These are phyloP conservation scores for Trichosporon ovoides DNA, from an alignment of 1,284 basidiomycete genomes.

Conservation along the genomic window DNA sequence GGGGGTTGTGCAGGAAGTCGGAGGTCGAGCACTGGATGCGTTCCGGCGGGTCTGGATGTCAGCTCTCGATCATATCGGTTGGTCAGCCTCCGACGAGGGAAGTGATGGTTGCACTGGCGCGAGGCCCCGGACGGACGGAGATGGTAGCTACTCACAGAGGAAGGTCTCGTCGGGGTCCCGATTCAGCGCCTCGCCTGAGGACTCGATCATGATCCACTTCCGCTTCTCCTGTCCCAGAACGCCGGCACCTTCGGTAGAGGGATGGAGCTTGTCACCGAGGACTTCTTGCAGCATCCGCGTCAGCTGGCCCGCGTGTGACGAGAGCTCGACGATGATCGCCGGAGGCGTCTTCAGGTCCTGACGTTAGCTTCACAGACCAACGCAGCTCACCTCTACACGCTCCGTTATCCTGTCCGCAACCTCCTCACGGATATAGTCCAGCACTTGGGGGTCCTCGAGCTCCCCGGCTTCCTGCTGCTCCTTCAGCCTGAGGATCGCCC, in stretches of 20 bases:
- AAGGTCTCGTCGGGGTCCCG: constrained; percentile 52
- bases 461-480: constrained; percentile 51
- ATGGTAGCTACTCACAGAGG: constrained; percentile 29
- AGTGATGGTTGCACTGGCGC: no score
- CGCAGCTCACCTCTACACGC: constrained; percentile 61
- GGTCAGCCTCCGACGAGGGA: no score
- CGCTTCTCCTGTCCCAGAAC: constrained; percentile 18
- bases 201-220: constrained; percentile 67
- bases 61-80: no score
- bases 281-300: constrained; percentile 72
- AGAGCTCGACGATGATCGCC: constrained; percentile 74
- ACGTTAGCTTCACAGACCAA: background rate
- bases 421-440: constrained; percentile 89
- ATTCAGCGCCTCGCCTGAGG: constrained; percentile 66
- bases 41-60: constrained; percentile 21
- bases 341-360: constrained; percentile 90
- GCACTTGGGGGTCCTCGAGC: constrained; percentile 50
- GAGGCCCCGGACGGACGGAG: no score
- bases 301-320: constrained; percentile 88
- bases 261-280: constrained; percentile 62
- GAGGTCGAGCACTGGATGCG: constrained; percentile 33
- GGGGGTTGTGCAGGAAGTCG: constrained; percentile 32
- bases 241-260: constrained; percentile 34
- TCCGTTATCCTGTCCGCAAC: constrained; percentile 87
- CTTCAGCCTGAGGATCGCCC: constrained; percentile 60